These are phyloP conservation scores for Trypanosoma boissoni DNA, from an alignment of 208 protist genomes.

Conservation along the genomic window DNA sequence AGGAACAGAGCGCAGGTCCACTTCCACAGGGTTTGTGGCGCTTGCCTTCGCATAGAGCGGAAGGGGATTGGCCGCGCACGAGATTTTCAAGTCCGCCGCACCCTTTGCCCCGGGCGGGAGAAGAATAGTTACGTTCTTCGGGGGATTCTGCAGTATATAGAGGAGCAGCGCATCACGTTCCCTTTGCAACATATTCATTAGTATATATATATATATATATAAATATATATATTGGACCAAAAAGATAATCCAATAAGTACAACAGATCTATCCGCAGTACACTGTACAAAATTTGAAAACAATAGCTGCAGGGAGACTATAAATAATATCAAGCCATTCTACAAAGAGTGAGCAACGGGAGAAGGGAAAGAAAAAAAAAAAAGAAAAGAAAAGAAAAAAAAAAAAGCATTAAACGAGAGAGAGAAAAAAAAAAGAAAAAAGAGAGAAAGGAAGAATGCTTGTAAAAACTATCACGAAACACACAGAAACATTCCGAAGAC, in stretches of 20 bases:
- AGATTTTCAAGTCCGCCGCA: slow-evolving; percentile 37
- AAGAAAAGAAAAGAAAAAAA: slow-evolving; percentile 5
- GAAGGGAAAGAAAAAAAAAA: slow-evolving; percentile 4
- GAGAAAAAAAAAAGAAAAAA: slow-evolving; percentile 22
- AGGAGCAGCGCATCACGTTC: slow-evolving; percentile 55
- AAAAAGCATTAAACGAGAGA: slow-evolving; percentile 12
- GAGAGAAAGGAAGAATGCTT: too few relatives aligned
- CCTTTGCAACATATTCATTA: slow-evolving; percentile 26
- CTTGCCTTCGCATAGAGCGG: slow-evolving; percentile 23
- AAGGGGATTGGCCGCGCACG: slow-evolving; percentile 30
- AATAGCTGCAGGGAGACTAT: too few relatives aligned
- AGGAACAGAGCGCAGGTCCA: not conserved
- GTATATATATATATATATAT: too few relatives aligned
- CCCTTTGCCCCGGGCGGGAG: slow-evolving; percentile 25
- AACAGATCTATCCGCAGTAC: too few relatives aligned
- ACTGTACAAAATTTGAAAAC: too few relatives aligned
- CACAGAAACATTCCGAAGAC: too few relatives aligned
- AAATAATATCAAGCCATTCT: too few relatives aligned
- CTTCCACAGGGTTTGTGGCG: not conserved
- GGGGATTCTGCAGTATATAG: slow-evolving; percentile 52
- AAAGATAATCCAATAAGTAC: too few relatives aligned
- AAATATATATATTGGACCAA: too few relatives aligned
- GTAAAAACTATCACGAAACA: too few relatives aligned
- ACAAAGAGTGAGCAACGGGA: not conserved
- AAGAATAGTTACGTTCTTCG: slow-evolving; percentile 39